These are phyloP conservation scores for Aspergillus carbonarius DNA, from an alignment of 2,329 filamentous ascomycete genomes.

Conservation along the genomic window DNA sequence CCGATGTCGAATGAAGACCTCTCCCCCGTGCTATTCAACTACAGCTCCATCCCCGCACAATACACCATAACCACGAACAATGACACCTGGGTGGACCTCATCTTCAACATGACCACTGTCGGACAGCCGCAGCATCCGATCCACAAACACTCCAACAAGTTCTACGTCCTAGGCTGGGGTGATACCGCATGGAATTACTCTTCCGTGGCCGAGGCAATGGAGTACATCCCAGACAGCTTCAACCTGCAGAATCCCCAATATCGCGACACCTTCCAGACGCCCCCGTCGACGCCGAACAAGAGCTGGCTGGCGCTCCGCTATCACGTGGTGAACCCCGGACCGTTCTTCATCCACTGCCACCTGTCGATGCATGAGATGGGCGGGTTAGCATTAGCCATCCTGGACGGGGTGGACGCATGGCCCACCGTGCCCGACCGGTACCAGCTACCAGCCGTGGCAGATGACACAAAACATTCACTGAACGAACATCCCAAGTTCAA, in stretches of 20 bases:
- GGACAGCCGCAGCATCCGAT: constrained; percentile 44
- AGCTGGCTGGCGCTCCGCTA: constrained; percentile 49
- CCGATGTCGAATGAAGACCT: constrained; percentile 29
- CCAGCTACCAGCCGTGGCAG: not conserved
- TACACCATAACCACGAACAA: constrained; percentile 37
- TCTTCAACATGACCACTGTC: constrained; percentile 31
- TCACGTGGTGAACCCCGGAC: constrained; percentile 47
- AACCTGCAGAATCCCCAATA: constrained; percentile 45
- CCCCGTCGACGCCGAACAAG: constrained; percentile 22
- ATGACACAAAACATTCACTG: not conserved
- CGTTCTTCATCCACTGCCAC: constrained; percentile 53
- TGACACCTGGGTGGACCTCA: constrained; percentile 41
- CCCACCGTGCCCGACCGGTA: constrained; percentile 34
- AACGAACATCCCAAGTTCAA: not conserved
- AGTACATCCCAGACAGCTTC: constrained; percentile 43
- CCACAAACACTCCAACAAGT: constrained; percentile 51
- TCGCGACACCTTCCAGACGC: constrained; percentile 44
- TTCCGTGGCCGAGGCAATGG: constrained; percentile 42
- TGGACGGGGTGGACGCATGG: constrained; percentile 52
- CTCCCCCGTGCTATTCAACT: not conserved
- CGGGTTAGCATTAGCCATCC: constrained; percentile 49
- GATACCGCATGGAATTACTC: constrained; percentile 41
- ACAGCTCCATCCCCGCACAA: constrained; percentile 16
- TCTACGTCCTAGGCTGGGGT: constrained; percentile 45
- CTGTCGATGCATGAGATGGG: constrained; percentile 49